A percentile compares a stretch with the other conserved stretches of the same genome.
These are phyloP conservation scores for Pichia sp. DNA, from an alignment of 1,139 yeast species.

Conservation along the genomic window DNA sequence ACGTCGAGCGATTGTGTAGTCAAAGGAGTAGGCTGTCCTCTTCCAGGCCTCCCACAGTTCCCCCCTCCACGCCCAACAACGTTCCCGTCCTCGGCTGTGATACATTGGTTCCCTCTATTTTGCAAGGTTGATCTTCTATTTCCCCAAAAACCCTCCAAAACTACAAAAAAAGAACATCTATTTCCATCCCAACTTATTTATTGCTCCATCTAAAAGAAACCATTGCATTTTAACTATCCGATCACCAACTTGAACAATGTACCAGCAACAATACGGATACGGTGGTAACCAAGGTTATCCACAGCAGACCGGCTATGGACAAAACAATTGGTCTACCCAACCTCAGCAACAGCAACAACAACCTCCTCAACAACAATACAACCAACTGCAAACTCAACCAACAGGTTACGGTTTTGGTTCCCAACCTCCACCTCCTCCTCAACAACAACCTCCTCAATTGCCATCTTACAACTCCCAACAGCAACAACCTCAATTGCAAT, in stretches of 20 bases:
- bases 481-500: conserved; percentile 12
- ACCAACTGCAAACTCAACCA: conserved; percentile 27
- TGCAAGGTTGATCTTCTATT: too few species aligned
- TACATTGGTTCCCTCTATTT: too few species aligned
- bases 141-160: too few species aligned
- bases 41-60: too few species aligned
- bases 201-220: too few species aligned
- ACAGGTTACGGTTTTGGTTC: conserved; percentile 31
- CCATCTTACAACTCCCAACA: conserved; percentile 22
- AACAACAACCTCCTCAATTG: conserved; percentile 13
- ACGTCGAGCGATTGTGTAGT: too few species aligned
- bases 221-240: too few species aligned
- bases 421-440: conserved; percentile 22
- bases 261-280: conserved; percentile 23
- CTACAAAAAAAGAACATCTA: too few species aligned
- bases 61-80: too few species aligned
- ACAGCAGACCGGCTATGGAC: conserved; percentile 25
- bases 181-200: too few species aligned
- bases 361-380: conserved; percentile 20
- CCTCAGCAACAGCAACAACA: conserved; percentile 23
- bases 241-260: background rate
- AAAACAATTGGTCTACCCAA: conserved; percentile 24
- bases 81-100: too few species aligned
- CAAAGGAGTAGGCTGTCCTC: too few species aligned
- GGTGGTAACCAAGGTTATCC: conserved; percentile 18